Evolutionary conservation across 192 early-diverging fungal genomes (phyloP).

Genomic region (Endogone sp.): DNA sequence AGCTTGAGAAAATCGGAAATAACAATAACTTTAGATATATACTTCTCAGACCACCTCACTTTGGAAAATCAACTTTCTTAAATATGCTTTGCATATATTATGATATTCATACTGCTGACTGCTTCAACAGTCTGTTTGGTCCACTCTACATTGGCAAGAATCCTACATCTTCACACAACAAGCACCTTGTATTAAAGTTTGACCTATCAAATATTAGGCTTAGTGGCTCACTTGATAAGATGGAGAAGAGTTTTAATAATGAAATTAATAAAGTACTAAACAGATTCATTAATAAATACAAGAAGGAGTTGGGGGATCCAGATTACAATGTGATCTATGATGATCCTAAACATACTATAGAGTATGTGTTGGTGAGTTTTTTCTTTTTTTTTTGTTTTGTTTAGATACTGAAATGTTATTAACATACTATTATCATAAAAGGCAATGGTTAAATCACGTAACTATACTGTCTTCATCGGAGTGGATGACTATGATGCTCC

Average conservation of each 20-base stretch:
- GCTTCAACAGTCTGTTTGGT: constrained; percentile 27
- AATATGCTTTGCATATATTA: constrained; percentile 24
- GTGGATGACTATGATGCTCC: constrained; percentile 32
- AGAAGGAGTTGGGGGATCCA: not conserved
- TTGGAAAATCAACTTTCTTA: constrained; percentile 28
- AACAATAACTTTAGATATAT: constrained; percentile 17
- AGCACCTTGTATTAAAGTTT: constrained; percentile 31
- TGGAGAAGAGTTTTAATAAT: constrained; percentile 15
- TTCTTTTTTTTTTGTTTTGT: constrained; percentile 1
- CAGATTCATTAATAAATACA: constrained; percentile 3
- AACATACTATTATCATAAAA: constrained; percentile 19
- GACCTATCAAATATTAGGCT: constrained; percentile 28
- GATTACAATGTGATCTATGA: not conserved
- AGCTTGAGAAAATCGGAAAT: constrained; percentile 15
- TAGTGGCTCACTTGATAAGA: constrained; percentile 8
- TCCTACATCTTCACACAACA: constrained; percentile 24
- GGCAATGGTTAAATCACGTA: constrained; percentile 16
- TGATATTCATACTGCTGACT: constrained; percentile 23
- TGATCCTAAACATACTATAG: not conserved
- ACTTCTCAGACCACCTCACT: constrained; percentile 22
- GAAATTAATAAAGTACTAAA: constrained; percentile 13
- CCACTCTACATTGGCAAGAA: constrained; percentile 33
- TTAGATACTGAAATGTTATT: constrained; percentile 4
- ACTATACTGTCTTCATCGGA: constrained; percentile 28
- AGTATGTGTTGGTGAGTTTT: constrained; percentile 11